Conservation (phyloP, 2,329 filamentous ascomycete genomes). For the Aspergillus sp. region DNA sequence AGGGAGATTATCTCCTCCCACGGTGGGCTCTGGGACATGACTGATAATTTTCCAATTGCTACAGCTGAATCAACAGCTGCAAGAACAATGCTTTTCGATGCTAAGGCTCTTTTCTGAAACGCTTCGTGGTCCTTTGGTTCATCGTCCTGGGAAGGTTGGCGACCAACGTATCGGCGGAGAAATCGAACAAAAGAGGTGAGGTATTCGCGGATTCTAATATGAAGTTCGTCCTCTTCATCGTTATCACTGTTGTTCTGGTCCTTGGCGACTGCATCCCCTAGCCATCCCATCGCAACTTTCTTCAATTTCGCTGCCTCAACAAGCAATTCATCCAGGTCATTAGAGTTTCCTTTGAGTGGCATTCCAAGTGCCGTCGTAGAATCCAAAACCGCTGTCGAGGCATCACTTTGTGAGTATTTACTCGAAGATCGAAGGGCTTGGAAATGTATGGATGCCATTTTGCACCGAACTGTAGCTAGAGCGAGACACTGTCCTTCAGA, state of each 20-base stretch:
- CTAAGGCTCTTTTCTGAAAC: conserved; percentile 25
- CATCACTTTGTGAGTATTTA: conserved; percentile 12
- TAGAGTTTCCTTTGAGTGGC: conserved; percentile 33
- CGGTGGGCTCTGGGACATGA: conserved; percentile 29
- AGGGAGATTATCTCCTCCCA: conserved; percentile 36
- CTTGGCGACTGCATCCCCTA: conserved; percentile 26
- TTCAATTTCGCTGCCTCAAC: conserved; percentile 40
- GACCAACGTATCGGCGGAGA: conserved; percentile 37
- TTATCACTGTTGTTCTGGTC: conserved; percentile 8
- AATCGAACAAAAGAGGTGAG: conserved; percentile 36
- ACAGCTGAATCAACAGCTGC: conserved; percentile 37
- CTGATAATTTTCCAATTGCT: conserved; percentile 34
- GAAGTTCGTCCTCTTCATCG: conserved; percentile 12
- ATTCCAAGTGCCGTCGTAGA: conserved; percentile 30
- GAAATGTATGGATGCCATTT: conserved; percentile 33
- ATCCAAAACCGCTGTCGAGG: conserved; percentile 24
- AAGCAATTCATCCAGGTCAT: conserved; percentile 41
- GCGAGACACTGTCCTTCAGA: conserved; percentile 27
- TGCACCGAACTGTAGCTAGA: conserved; percentile 34
- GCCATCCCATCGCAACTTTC: conserved; percentile 34
- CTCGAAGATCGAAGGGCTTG: conserved; percentile 22
- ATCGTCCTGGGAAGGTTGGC: conserved; percentile 20
- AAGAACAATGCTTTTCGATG: conserved; percentile 33
- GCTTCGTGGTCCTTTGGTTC: conserved; percentile 24
- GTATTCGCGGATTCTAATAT: conserved; percentile 28